Conservation (phyloP, 176 grass and related monocot species). For the Triticum dicoccoides region DNA sequence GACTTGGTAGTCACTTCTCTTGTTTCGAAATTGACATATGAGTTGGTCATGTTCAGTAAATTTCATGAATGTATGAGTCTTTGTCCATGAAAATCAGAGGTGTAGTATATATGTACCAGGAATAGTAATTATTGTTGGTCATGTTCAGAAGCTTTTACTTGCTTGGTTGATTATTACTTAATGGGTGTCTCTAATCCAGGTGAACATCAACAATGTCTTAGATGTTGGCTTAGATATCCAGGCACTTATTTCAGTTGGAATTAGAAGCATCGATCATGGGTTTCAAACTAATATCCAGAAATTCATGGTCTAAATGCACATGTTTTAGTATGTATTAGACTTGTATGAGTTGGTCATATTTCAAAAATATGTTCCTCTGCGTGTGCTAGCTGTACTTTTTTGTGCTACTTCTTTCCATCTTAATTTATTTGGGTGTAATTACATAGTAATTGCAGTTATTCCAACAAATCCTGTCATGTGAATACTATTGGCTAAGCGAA, state of each 20-base stretch:
- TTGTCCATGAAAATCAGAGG: background rate
- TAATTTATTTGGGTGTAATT: no score
- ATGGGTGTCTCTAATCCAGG: background rate
- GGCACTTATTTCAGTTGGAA: background rate
- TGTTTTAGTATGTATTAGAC: no score
- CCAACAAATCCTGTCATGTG: background rate
- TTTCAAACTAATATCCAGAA: background rate
- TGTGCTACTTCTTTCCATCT: no score
- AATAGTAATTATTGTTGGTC: background rate
- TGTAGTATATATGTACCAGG: background rate
- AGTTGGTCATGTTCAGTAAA: background rate
- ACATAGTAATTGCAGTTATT: background rate
- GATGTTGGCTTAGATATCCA: background rate
- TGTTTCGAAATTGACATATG: background rate
- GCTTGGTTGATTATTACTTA: background rate
- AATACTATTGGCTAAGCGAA: background rate
- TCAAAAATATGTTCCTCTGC: no score
- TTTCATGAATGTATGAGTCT: background rate
- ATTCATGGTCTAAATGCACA: no score
- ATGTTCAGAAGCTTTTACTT: background rate
- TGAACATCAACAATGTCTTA: no score
- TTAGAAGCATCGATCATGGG: background rate
- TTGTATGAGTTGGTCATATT: background rate
- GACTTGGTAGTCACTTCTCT: slow-evolving; percentile 7
- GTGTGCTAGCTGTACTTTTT: background rate